These are phyloP conservation scores for Tetrastigma voinierianum DNA, from an alignment of 164 flowering plant species.

Conservation along the genomic window DNA sequence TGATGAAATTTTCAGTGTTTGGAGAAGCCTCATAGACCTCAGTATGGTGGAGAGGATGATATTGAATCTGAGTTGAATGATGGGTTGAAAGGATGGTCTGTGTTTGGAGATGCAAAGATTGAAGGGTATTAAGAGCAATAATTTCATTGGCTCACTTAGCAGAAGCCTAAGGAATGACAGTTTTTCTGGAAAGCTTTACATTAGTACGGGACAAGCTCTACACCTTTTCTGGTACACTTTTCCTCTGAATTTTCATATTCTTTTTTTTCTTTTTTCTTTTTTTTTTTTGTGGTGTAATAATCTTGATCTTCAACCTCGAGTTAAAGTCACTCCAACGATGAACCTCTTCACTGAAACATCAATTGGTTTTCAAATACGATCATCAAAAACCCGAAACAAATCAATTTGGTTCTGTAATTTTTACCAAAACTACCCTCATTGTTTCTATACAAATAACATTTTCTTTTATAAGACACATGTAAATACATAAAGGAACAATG, in stretches of 20 bases:
- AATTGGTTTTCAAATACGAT: too few species aligned
- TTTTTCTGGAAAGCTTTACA: slow-evolving; percentile 22
- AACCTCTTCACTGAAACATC: too few species aligned
- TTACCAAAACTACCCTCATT: too few species aligned
- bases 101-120: slow-evolving; percentile 16
- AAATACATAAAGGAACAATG: too few species aligned
- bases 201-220: slow-evolving; percentile 25
- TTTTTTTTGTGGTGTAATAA: too few species aligned
- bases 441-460: too few species aligned
- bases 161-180: slow-evolving; percentile 24
- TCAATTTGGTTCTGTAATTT: too few species aligned
- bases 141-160: slow-evolving; percentile 18
- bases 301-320: too few species aligned
- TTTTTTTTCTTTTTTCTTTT: background rate
- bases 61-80: slow-evolving; percentile 22
- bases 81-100: slow-evolving; percentile 20
- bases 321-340: too few species aligned
- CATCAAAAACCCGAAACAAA: too few species aligned
- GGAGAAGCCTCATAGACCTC: slow-evolving; percentile 13
- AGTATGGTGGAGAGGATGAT: slow-evolving; percentile 30
- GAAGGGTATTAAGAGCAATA: slow-evolving; percentile 16
- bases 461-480: too few species aligned
- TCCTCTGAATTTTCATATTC: background rate
- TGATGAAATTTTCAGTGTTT: slow-evolving; percentile 14
- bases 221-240: slow-evolving; percentile 25